phyloP scores from a whole-genome alignment of 2,329 filamentous ascomycete species.

The Cladosporium colombiae region DNA sequence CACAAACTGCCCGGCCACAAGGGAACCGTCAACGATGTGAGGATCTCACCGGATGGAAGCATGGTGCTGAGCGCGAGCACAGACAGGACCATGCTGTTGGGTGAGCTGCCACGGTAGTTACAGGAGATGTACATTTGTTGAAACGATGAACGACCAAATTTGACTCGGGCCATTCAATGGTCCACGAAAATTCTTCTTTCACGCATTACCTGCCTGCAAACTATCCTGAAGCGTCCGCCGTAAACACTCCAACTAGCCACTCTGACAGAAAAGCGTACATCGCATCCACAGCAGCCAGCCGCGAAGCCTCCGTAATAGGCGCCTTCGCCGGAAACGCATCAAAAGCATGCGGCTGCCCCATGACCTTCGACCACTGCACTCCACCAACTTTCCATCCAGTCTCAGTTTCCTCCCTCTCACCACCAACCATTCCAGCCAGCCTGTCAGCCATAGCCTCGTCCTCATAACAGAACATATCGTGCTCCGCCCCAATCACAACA shows the following conservation, averaged over 20 bases:
- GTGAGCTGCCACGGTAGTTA: background rate
- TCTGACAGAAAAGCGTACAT: background rate
- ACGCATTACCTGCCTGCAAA: background rate
- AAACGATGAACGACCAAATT: background rate
- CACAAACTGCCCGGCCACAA: constrained; percentile 96
- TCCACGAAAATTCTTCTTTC: background rate
- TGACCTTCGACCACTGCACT: constrained; percentile 25
- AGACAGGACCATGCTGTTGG: constrained; percentile 36
- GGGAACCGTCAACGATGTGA: constrained; percentile 90
- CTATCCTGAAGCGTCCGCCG: background rate
- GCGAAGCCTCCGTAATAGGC: constrained; percentile 7
- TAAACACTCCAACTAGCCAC: background rate
- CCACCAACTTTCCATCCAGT: constrained; percentile 22
- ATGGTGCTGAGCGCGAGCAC: constrained; percentile 54
- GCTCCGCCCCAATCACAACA: constrained; percentile 48
- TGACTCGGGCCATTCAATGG: background rate
- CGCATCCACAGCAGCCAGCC: background rate
- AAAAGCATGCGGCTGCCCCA: constrained; percentile 24
- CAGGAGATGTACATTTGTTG: background rate
- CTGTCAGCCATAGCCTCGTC: constrained; percentile 37
- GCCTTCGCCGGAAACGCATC: constrained; percentile 20
- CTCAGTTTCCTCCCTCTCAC: constrained; percentile 25
- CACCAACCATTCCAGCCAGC: constrained; percentile 27
- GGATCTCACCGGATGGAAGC: constrained; percentile 85
- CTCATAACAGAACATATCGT: constrained; percentile 51